Percentiles rank a stretch among this genome's conserved stretches.
Conservation (phyloP, 768 basidiomycete species). For the Bullera alba region DNA sequence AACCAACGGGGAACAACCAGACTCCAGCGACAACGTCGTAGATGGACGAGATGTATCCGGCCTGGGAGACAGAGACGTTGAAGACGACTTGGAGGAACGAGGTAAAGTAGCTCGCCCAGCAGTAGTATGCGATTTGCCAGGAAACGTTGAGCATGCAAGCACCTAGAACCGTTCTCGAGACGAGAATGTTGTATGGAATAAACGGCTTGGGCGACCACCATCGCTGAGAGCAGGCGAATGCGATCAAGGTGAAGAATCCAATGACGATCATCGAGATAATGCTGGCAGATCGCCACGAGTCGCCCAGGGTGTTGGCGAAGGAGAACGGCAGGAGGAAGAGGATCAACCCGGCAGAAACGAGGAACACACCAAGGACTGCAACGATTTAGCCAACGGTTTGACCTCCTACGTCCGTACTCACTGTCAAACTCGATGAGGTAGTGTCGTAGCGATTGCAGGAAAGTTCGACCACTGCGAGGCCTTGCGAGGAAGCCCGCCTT, state of each 20-base stretch:
- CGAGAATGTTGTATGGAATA: constrained; percentile 28
- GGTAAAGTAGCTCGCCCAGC: constrained; percentile 33
- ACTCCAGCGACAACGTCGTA: constrained; percentile 29
- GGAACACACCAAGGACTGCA: constrained; percentile 36
- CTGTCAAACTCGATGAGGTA: constrained; percentile 36
- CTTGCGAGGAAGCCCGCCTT: constrained; percentile 10
- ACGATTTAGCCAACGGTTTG: constrained; percentile 3
- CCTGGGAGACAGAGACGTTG: constrained; percentile 23
- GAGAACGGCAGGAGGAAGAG: constrained; percentile 44
- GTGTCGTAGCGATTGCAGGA: constrained; percentile 3
- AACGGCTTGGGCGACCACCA: constrained; percentile 27
- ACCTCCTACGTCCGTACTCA: constrained; percentile 9
- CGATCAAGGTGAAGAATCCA: constrained; percentile 25
- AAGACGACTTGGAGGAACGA: constrained; percentile 30
- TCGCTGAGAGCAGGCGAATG: constrained; percentile 30
- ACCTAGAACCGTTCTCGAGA: constrained; percentile 35
- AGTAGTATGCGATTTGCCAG: constrained; percentile 30
- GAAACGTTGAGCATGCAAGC: constrained; percentile 26
- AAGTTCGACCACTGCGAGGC: constrained; percentile 1
- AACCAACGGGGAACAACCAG: constrained; percentile 28
- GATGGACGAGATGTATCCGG: constrained; percentile 25
- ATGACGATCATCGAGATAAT: constrained; percentile 41
- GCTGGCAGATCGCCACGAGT: constrained; percentile 19
- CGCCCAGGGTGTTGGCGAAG: constrained; percentile 19
- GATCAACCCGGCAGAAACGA: constrained; percentile 25